These are phyloP conservation scores for Sherardia arvensis DNA, from an alignment of 257 asterid species.

Conservation along the genomic window DNA sequence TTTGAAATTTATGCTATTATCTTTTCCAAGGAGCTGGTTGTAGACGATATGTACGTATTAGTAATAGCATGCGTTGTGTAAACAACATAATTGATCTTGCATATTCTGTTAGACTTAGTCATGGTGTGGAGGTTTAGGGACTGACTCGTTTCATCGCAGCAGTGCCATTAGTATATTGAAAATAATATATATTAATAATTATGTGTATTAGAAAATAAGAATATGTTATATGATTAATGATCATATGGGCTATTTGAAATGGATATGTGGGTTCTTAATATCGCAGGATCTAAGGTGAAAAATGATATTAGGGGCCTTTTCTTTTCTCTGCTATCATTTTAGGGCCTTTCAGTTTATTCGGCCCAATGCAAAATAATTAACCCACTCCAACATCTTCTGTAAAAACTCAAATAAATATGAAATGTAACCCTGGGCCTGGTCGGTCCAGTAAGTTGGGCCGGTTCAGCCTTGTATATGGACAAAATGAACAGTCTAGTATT, in stretches of 20 bases:
- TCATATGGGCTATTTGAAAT: too few species aligned
- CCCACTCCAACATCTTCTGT: neutral
- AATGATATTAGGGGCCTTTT: neutral
- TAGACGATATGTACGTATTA: neutral
- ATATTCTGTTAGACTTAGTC: too few species aligned
- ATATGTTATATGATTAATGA: too few species aligned
- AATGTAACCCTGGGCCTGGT: neutral
- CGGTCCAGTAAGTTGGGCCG: neutral
- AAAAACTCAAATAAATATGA: neutral
- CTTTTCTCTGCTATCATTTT: too few species aligned
- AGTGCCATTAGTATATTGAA: neutral
- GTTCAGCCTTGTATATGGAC: neutral
- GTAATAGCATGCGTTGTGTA: neutral
- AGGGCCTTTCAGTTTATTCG: neutral
- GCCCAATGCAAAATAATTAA: neutral
- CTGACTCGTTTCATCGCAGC: neutral
- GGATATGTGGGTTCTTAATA: neutral
- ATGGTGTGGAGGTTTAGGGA: too few species aligned
- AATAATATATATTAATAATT: too few species aligned
- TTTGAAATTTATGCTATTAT: neutral
- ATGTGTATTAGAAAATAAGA: neutral
- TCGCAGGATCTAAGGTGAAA: neutral
- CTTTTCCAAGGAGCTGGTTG: neutral
- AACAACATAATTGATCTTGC: neutral
- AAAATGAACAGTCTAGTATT: neutral